A percentile compares a stretch with the other conserved stretches of the same genome.
Evolutionary conservation across 2,329 filamentous ascomycete genomes (phyloP).

Genomic region (Nothophaeocryptopus gaeumannii): DNA sequence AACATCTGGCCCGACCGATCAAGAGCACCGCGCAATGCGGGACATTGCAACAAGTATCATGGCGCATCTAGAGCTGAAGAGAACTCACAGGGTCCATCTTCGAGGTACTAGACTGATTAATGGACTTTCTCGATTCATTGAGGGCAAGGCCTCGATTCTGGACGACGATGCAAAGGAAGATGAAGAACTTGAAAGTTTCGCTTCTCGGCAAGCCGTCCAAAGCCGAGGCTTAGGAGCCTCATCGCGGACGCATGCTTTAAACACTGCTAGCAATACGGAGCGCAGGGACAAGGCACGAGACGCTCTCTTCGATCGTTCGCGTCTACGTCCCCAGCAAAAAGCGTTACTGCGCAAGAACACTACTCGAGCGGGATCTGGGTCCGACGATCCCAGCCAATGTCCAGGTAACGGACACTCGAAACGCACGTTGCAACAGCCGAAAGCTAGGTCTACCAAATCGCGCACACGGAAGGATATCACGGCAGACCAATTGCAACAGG

Average conservation of each 20-base stretch:
- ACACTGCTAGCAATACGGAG: conserved; percentile 10
- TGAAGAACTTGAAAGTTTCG: not conserved
- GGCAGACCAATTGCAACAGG: conserved; percentile 6
- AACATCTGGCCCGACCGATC: conserved; percentile 44
- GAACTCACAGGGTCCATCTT: conserved; percentile 50
- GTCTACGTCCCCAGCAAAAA: not conserved
- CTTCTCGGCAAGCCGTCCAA: not conserved
- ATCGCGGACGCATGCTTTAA: conserved; percentile 6
- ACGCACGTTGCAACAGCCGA: not conserved
- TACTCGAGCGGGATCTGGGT: not conserved
- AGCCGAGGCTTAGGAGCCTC: not conserved
- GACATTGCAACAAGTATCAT: conserved; percentile 58
- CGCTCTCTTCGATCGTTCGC: too few species aligned
- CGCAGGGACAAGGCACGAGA: conserved; percentile 4
- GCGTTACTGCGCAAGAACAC: not conserved
- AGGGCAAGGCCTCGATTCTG: conserved; percentile 30
- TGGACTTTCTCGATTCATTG: conserved; percentile 51
- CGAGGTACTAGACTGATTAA: conserved; percentile 53
- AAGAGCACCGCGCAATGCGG: conserved; percentile 54
- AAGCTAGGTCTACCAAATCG: not conserved
- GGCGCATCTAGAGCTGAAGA: conserved; percentile 59
- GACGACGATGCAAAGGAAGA: conserved; percentile 3
- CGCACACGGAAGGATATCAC: not conserved
- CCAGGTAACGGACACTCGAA: not conserved
- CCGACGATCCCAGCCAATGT: not conserved